phyloP scores from a whole-genome alignment of 1,139 yeast genomes.

The Scheffersomyces lignicola region DNA sequence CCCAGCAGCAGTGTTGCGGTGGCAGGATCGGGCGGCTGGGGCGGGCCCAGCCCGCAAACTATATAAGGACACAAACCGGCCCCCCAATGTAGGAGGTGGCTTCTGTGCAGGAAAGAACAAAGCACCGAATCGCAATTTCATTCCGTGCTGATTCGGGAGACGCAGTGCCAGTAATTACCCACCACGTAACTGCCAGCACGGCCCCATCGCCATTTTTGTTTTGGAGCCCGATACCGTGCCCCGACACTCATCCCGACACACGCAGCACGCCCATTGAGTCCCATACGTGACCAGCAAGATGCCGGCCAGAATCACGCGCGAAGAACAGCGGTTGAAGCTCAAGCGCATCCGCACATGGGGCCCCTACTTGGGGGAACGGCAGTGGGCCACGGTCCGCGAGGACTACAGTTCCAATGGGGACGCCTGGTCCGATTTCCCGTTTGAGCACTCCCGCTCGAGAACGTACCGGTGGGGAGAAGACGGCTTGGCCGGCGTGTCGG shows the following conservation, averaged over 20 bases:
- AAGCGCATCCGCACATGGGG: constrained; percentile 92
- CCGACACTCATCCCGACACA: no score
- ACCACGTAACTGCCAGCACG: neutral
- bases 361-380: constrained; percentile 85
- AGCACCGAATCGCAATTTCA: no score
- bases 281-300: no score
- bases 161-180: neutral
- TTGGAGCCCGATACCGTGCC: no score
- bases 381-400: constrained; percentile 94
- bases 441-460: constrained; percentile 81
- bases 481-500: constrained; percentile 90
- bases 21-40: no score
- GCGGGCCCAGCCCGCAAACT: no score
- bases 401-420: constrained; percentile 87
- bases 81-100: no score
- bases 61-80: no score
- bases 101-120: no score
- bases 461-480: constrained; percentile 97
- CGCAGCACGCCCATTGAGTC: no score
- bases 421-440: constrained; percentile 91
- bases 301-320: constrained; percentile 41
- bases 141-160: neutral
- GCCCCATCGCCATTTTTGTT: neutral
- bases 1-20: no score
- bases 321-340: constrained; percentile 65